Percentiles rank a stretch among this genome's conserved stretches.
Conservation (phyloP, 164 flowering plant species). For the Dillenia turbinata region DNA sequence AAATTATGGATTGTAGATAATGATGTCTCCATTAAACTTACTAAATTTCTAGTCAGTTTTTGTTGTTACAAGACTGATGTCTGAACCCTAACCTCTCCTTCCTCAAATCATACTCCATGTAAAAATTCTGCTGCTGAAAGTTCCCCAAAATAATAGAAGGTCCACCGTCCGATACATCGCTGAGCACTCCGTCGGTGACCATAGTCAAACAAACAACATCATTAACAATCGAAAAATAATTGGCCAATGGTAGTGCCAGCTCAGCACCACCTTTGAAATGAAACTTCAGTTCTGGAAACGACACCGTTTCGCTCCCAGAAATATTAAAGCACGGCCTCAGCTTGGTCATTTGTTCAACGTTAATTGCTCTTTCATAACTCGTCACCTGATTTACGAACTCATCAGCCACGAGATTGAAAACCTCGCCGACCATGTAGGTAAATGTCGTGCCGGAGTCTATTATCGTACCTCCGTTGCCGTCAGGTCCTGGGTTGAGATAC, state of each 20-base stretch:
- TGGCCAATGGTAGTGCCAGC: constrained; percentile 52
- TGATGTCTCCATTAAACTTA: no score
- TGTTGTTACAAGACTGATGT: constrained; percentile 24
- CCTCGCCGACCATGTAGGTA: constrained; percentile 56
- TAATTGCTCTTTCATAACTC: constrained; percentile 30
- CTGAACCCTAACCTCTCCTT: constrained; percentile 50
- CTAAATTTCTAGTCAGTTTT: no score
- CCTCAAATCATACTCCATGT: constrained; percentile 43
- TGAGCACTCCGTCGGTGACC: constrained; percentile 22
- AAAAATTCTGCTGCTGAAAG: constrained; percentile 52
- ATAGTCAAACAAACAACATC: constrained; percentile 16
- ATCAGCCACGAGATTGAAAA: constrained; percentile 38
- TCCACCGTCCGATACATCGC: constrained; percentile 17
- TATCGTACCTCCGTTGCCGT: constrained; percentile 69
- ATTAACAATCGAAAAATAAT: constrained; percentile 43
- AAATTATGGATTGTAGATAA: no score
- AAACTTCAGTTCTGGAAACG: constrained; percentile 45
- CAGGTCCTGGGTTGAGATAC: constrained; percentile 35
- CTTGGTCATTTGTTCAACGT: constrained; percentile 35
- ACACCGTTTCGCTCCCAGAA: constrained; percentile 19
- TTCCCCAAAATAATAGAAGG: constrained; percentile 59
- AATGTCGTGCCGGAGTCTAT: constrained; percentile 81
- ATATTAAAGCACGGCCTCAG: constrained; percentile 59
- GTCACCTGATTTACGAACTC: constrained; percentile 48
- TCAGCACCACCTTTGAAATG: constrained; percentile 73